Base-by-base conservation (phyloP, 139 green algal species). In the Yamagishiella unicocca region DNA sequence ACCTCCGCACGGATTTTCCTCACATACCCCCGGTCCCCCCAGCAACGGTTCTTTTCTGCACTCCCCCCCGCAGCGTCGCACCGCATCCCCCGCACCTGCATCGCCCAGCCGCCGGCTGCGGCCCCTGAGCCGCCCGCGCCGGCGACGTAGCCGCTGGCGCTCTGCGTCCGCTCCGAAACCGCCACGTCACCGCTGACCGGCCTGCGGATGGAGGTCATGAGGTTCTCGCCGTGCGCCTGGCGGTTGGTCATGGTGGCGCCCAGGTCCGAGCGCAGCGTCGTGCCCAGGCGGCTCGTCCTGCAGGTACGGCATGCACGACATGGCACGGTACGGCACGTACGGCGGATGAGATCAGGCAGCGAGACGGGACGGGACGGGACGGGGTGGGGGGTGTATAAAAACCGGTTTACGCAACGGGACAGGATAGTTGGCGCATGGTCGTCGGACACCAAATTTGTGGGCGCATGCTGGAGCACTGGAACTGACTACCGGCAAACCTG, bases 121-220 rank as follows among this genome's bases (percentile, higher is more conserved):
- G 19, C 19, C 58, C 58, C 58, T 35, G 14, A 6, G 22, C 14
- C 6, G 58, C 58, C 22, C 19, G 19, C 58, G n/a, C 58, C 58
- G 58, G 19, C 58, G 58, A 33, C 19, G 58, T n/a, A 35, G 58
- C 22, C 58, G 58, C 58, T 67, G 19, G 6, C 58, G 19, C 19
- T 22, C 19, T 67, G 19, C 58, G 19, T 67, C 19, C n/a, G n/a
- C n/a, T n/a, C 58, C 58, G 58, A 6, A 9, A 6, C 58, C 58
- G 19, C 19, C 14, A 6, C 22, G 19, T 6, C 58, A 17, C 58
- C 58, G 29, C 58, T n/a, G 50, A 25, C 50, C 50, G 50, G 50
- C 50, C 50, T 40, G 8, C 72, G 72, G 29, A 80, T 80, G n/a
- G 72, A 80, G 43, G 43, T 25, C 72, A 80, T 80, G 33, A 80